Base-by-base conservation (phyloP, 345 rosid genomes). In the Dipteronia sinensis region DNA sequence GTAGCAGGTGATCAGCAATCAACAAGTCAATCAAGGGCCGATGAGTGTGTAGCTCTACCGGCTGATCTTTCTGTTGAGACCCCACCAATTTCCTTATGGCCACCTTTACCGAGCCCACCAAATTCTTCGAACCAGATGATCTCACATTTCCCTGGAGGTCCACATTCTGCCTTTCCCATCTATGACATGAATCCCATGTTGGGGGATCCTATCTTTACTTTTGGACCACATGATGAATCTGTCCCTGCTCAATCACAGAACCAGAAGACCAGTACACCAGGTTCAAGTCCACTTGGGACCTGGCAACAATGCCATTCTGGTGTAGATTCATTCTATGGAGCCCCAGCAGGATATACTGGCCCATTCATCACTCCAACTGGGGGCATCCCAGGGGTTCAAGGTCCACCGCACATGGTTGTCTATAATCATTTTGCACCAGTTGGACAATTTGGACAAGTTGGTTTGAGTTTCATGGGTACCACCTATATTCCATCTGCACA, bases 361-460 rank as follows among this genome's bases (percentile, higher is more conserved):
- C 98, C 97, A 72, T 97, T 93, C 82, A 89, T 97, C 65, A 79
- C 90, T 69, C 94, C 98, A n/a, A 90, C 95, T 9, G 98, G 98
- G 68, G 89, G 92, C 78, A 88, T 97, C 22, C 89, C 92, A 6
- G 99, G 97, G 27, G 92, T 92, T 80, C 99, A 91, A 77, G 98
- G 97, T 9, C 94, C 94, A 64, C 95, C 97, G 0, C 99, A 94
- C 79, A 94, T 94, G 98, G 91, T 97, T 68, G 92, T 96, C 62
- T 96, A 94, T 76, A 94, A 94, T 84, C 99, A 96, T 89, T 94
- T 96, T 83, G 98, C 99, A 55, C 99, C 98, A 19, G 94, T 94
- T 80, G 98, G 98, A 69, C 99, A 96, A 83, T 94, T 86, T 85
- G 99, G 98, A 81, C 93, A 91, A 80, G 90, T 91, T 82, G 97